phyloP scores from a whole-genome alignment of 2,329 filamentous ascomycete genomes.

The Colletotrichum graminicola region DNA sequence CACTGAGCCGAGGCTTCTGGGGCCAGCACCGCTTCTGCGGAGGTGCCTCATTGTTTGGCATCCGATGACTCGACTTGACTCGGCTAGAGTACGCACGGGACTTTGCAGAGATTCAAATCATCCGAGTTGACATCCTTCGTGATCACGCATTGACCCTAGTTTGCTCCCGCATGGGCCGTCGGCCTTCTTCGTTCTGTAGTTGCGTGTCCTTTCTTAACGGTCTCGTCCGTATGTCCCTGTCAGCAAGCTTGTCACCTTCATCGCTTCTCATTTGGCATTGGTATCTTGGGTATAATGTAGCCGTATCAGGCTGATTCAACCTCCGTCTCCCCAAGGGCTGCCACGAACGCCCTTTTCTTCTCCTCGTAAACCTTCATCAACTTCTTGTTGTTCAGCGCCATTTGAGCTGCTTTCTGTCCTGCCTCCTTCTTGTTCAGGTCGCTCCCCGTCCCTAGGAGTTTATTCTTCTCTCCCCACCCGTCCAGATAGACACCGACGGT shows the following conservation, averaged over 20 bases:
- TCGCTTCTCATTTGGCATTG: not conserved
- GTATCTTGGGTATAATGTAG: conserved; percentile 25
- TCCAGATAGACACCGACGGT: conserved; percentile 74
- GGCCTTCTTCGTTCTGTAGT: not conserved
- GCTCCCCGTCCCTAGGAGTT: conserved; percentile 72
- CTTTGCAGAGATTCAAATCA: not conserved
- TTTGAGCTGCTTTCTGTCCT: conserved; percentile 73
- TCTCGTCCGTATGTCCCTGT: too few species aligned
- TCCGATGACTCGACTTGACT: conserved; percentile 8
- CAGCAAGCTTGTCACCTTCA: not conserved
- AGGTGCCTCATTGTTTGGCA: conserved; percentile 25
- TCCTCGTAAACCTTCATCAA: conserved; percentile 64
- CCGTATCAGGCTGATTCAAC: not conserved
- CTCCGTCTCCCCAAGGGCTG: conserved; percentile 23
- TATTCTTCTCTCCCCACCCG: conserved; percentile 75
- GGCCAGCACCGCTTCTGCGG: conserved; percentile 1
- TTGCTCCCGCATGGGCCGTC: not conserved
- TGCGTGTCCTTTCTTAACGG: not conserved
- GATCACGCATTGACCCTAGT: not conserved
- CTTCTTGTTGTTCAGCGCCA: conserved; percentile 75
- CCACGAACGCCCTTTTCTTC: conserved; percentile 61
- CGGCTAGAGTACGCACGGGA: conserved; percentile 4
- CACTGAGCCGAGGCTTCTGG: conserved; percentile 27
- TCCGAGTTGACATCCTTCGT: not conserved
- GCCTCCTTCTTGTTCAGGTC: conserved; percentile 78